Evolutionary conservation across 2,329 filamentous ascomycete species (phyloP), one percentile per base, ranked within the genome.

Genomic region (Aspergillus sp.): DNA sequence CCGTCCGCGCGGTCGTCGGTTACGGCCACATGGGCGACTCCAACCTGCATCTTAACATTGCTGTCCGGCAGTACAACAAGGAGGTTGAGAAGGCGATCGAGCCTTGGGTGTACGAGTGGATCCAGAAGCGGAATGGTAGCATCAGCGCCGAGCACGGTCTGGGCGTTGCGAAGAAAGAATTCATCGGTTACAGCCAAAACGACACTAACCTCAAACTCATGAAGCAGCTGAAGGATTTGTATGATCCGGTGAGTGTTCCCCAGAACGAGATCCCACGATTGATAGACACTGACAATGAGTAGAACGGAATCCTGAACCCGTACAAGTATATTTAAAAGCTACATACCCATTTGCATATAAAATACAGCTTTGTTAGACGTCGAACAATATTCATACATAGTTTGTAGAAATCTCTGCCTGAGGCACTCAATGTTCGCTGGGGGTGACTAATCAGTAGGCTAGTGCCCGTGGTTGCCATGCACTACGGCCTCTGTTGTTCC

Each of bases 291-390:
- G 64, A 70, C 57, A 17, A 27, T 8, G 17, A 33, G 33, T 66
- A 96, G 91, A 96, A 96, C 66, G 93, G 92, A 48, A 98, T 98
- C 76, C 96, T 98, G 91, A 98, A 97, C 78, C 93, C 93, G 0
- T 98, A 98, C 82, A 98, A 98, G 79, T 98, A 97, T 75, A 89
- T 98, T 49, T 77, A 72, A 61, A 64, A 52, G 41, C 40, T 25
- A 37, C 21, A 46, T 46, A 45, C 41, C n/a, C 50, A n/a, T 37
- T 23, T 50, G 48, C 48, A 50, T 50, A 40, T 27, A 35, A 33
- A 49, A 33, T 19, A 8, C n/a, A 8, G 31, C 14, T n/a, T 12
- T 35, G 31, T 49, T 33, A 31, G 27, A 31, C 27, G 27, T 31
- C 9, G 27, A 31, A 31, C 27, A 2, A 11, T 31, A 31, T 31